A percentile compares a stretch with the other conserved stretches of the same genome.
Evolutionary conservation across 2,329 filamentous ascomycete genomes (phyloP).

Genomic region (Cordyceps fumosorosea): DNA sequence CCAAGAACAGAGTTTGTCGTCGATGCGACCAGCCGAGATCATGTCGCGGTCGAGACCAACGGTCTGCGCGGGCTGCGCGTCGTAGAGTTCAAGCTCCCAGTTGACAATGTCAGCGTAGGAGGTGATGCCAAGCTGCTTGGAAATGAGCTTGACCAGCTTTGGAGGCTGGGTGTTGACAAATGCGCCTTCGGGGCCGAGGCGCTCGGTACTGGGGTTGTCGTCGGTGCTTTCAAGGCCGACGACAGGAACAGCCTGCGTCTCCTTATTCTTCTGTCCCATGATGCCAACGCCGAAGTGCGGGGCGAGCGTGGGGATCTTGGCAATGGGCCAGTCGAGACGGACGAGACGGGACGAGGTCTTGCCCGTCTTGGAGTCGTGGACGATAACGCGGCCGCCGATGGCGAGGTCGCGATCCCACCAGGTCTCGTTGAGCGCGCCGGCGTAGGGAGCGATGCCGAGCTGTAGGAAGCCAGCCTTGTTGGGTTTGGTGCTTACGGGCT

Average conservation of each 20-base stretch:
- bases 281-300: slow-evolving; percentile 84
- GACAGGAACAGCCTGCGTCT: slow-evolving; percentile 92
- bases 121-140: slow-evolving; percentile 64
- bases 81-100: slow-evolving; percentile 96
- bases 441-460: slow-evolving; percentile 88
- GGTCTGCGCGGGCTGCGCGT: slow-evolving; percentile 76
- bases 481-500: slow-evolving; percentile 83
- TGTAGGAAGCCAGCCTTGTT: slow-evolving; percentile 80
- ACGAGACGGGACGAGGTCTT: slow-evolving; percentile 79
- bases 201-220: slow-evolving; percentile 28
- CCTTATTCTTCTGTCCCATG: slow-evolving; percentile 64
- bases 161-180: slow-evolving; percentile 82
- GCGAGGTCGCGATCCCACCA: slow-evolving; percentile 97
- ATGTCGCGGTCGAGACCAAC: slow-evolving; percentile 86
- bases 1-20: slow-evolving; percentile 97
- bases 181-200: slow-evolving; percentile 56
- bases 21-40: slow-evolving; percentile 90
- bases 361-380: slow-evolving; percentile 63
- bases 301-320: slow-evolving; percentile 82
- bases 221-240: slow-evolving; percentile 78
- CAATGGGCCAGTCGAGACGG: slow-evolving; percentile 91
- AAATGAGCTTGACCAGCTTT: slow-evolving; percentile 76
- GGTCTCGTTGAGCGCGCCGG: slow-evolving; percentile 76
- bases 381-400: slow-evolving; percentile 81
- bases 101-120: slow-evolving; percentile 74